Conservation (phyloP, 2,329 filamentous ascomycete species). For the Fusarium kyushuense region DNA sequence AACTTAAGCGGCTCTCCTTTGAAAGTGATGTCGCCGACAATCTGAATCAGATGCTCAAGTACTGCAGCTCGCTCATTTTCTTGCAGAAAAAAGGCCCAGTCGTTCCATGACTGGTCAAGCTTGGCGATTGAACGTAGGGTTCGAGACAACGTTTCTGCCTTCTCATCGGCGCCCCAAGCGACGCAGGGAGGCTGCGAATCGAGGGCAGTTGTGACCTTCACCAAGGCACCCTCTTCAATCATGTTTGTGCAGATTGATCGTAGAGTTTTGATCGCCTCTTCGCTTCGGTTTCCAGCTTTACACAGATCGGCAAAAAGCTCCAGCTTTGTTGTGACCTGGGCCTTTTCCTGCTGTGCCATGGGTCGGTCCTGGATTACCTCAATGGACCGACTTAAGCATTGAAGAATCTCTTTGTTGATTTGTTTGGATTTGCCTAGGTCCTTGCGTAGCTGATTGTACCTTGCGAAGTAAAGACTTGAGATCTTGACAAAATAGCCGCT, state of each 20-base stretch:
- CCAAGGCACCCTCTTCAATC: slow-evolving; percentile 68
- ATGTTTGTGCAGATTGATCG: slow-evolving; percentile 71
- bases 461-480: slow-evolving; percentile 78
- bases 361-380: slow-evolving; percentile 69
- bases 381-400: slow-evolving; percentile 72
- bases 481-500: slow-evolving; percentile 72
- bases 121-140: slow-evolving; percentile 71
- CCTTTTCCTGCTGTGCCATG: slow-evolving; percentile 67
- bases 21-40: slow-evolving; percentile 56
- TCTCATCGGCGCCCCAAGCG: slow-evolving; percentile 66
- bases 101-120: slow-evolving; percentile 66
- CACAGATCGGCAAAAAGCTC: slow-evolving; percentile 74
- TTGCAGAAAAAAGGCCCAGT: slow-evolving; percentile 66
- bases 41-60: slow-evolving; percentile 70
- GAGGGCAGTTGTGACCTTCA: slow-evolving; percentile 64
- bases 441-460: slow-evolving; percentile 66
- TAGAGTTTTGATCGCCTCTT: slow-evolving; percentile 70
- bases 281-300: slow-evolving; percentile 63
- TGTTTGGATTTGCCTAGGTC: slow-evolving; percentile 54
- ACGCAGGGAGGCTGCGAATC: slow-evolving; percentile 61
- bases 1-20: slow-evolving; percentile 55
- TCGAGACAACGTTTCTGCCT: slow-evolving; percentile 66
- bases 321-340: slow-evolving; percentile 72
- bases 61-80: slow-evolving; percentile 67
- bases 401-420: slow-evolving; percentile 59